phyloP scores from a whole-genome alignment of 129 eudicot species.

The Ambrosia artemisiifolia region DNA sequence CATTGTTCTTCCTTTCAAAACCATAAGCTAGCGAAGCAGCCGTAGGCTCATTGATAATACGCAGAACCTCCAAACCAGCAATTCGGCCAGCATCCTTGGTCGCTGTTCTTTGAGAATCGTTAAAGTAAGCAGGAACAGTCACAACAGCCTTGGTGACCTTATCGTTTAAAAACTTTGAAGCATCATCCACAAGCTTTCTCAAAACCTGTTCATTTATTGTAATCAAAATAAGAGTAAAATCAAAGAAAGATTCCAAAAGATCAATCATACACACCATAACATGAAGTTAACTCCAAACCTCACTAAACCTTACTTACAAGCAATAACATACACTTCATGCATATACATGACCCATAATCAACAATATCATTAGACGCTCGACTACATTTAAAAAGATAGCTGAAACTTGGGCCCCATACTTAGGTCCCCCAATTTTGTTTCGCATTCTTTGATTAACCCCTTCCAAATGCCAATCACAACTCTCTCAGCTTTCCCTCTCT shows the following conservation, averaged over 20 bases:
- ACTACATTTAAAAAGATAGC: no score
- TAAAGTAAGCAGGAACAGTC: constrained; percentile 92
- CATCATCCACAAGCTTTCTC: constrained; percentile 97
- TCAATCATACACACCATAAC: not conserved
- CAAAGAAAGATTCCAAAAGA: not conserved
- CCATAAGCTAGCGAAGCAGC: constrained; percentile 98
- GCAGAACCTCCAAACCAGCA: constrained; percentile 90
- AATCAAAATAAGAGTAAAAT: not conserved
- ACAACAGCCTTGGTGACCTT: constrained; percentile 93
- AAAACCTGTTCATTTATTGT: constrained; percentile 47
- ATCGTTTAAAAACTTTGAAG: constrained; percentile 82
- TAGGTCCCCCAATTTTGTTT: no score
- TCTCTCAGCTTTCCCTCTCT: no score
- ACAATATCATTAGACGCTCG: not conserved
- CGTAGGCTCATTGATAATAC: constrained; percentile 95
- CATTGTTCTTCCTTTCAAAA: constrained; percentile 90
- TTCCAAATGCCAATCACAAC: no score
- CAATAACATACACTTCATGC: not conserved
- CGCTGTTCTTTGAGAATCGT: constrained; percentile 96
- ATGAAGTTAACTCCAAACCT: not conserved
- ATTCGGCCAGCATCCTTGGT: constrained; percentile 99
- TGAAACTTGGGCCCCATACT: no score
- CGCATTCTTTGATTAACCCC: no score
- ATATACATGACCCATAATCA: not conserved
- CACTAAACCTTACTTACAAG: not conserved